Evolutionary conservation across 179 eudicot species (phyloP).

Genomic region (Spergularia azorica): DNA sequence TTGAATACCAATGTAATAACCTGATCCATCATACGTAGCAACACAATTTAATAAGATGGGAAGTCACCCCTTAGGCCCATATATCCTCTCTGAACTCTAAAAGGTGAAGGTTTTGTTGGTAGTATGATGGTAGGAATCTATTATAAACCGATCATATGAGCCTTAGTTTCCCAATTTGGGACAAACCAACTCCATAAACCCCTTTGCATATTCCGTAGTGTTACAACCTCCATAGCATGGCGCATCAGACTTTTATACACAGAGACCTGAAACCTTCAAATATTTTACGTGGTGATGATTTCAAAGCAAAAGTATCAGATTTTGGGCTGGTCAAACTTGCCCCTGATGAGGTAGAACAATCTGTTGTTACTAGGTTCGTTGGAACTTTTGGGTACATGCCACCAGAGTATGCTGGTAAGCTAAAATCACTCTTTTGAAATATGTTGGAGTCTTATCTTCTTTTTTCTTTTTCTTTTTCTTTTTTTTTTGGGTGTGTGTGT

Average conservation of each 20-base stretch:
- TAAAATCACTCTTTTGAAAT: conserved; percentile 9
- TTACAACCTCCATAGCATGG: conserved; percentile 77
- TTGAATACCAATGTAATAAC: too few relatives aligned
- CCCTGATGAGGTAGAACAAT: conserved; percentile 70
- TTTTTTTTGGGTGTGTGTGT: too few relatives aligned
- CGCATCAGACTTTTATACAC: conserved; percentile 92
- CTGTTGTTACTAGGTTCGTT: conserved; percentile 80
- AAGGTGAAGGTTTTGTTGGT: too few relatives aligned
- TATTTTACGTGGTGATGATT: conserved; percentile 87
- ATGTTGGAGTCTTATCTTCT: background rate
- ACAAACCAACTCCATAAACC: too few relatives aligned
- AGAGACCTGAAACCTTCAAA: conserved; percentile 92
- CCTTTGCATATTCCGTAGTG: too few relatives aligned
- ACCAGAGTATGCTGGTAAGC: conserved; percentile 96
- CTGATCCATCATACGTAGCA: too few relatives aligned
- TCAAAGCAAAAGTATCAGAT: conserved; percentile 84
- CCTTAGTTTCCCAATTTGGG: too few relatives aligned
- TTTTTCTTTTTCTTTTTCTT: background rate
- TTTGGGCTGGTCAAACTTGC: conserved; percentile 95
- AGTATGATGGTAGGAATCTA: too few relatives aligned
- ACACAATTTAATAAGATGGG: too few relatives aligned
- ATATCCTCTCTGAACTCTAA: too few relatives aligned
- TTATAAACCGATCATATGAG: too few relatives aligned
- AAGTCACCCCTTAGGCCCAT: too few relatives aligned
- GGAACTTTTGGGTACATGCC: conserved; percentile 98